Base-by-base conservation (phyloP, 352 stramenopile genomes). In the Phytopythium kandeliae region DNA sequence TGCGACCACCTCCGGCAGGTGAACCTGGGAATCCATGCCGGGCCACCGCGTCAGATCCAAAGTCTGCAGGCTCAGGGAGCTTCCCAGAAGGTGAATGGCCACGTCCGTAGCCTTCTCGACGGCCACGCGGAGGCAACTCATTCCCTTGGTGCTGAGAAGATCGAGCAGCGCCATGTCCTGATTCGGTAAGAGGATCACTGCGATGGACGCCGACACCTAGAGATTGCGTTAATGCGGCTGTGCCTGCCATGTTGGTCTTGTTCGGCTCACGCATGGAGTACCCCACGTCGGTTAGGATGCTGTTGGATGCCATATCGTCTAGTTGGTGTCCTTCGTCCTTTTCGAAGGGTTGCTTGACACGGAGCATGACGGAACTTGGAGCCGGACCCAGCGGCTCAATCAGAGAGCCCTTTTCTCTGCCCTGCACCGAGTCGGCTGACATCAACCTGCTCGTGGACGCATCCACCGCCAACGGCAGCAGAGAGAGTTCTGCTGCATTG, bases 181-280 rank as follows among this genome's bases (percentile, higher is more conserved):
- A 3, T 12, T 45, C 22, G 19, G 17, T 4, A 30, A 45, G 21
- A 4, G 24, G 37, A 10, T 45, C 38, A 16, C 16, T 45, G 12
- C 38, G 19, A 10, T 19, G 22, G 12, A 26, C 16, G 0, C 13
- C 2, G 8, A 21, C 9, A 21, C 12, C 21, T 40, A 45, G 34
- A 15, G 24, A 17, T 43, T 45, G 45, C n/a, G 10, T 26, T n/a
- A 30, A 13, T 3, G 9, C 9, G 28, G 45, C 12, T 38, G 46
- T 17, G 3, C 12, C 2, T 4, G 21, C n/a, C 17, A 33, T 33
- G 30, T 7, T 42, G n/a, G 30, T 9, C 13, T 24, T 41, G 21
- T 21, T 38, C 10, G 45, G 48, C 6, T 44, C 24, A 3, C 59
- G 63, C 63, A 71, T 71, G 17, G 63, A 71, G 37, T 71, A 71